phyloP scores from a whole-genome alignment of 139 green algal genomes.

The Ostreobium quekettii region DNA sequence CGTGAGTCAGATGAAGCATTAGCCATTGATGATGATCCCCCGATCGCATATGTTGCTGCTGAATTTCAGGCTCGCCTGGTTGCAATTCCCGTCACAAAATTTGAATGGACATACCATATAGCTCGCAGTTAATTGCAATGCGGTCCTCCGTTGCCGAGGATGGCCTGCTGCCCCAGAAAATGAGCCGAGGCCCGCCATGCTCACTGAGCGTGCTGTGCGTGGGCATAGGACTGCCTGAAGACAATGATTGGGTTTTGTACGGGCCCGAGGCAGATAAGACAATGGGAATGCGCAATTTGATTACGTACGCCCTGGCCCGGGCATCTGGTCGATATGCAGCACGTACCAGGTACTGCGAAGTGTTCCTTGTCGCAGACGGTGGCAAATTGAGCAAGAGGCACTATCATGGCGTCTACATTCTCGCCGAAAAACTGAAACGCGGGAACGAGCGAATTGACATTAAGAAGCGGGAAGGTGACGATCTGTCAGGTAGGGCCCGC shows the following conservation, averaged over 20 bases:
- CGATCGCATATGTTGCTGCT: no score
- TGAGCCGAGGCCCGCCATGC: no score
- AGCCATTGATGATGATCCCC: no score
- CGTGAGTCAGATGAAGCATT: no score
- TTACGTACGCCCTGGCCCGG: constrained; percentile 29
- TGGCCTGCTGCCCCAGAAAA: no score
- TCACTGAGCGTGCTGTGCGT: background rate
- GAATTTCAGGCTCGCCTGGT: no score
- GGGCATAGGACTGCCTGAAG: constrained; percentile 28
- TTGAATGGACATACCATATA: no score
- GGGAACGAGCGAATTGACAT: background rate
- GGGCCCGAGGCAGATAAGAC: constrained; percentile 38
- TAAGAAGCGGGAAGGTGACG: background rate
- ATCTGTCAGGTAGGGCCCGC: background rate
- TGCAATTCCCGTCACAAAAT: no score
- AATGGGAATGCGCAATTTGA: constrained; percentile 42
- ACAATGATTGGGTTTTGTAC: constrained; percentile 35
- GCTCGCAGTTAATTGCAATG: no score
- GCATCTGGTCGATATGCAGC: constrained; percentile 23
- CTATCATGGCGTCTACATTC: constrained; percentile 6
- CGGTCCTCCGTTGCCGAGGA: no score
- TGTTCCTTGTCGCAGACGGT: constrained; percentile 21
- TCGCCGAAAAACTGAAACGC: constrained; percentile 7
- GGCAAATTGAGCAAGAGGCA: background rate
- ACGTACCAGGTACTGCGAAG: constrained; percentile 29